Base-by-base conservation (phyloP, 2,329 filamentous ascomycete genomes). In the Alternaria panax region DNA sequence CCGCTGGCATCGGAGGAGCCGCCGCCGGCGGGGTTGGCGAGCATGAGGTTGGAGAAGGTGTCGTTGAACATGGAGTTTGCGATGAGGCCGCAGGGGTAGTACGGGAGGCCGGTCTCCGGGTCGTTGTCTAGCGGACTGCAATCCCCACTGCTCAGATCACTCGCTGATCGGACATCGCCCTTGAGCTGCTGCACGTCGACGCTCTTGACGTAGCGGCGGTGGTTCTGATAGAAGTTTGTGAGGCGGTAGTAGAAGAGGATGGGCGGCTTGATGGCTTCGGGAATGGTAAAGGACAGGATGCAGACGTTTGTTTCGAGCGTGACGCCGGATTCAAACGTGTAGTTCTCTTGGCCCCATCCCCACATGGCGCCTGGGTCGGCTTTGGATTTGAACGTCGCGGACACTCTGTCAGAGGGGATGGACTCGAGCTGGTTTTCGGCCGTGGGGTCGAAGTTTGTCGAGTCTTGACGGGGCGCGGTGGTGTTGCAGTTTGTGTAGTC, bases 221-320 rank as follows among this genome's bases (percentile, higher is more conserved):
- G 95, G 77, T 99, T 99, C 80, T 99, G 95, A 82, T 98, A 98
- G 82, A 99, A 99, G 81, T 98, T 97, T 58, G 92, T 94, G 64
- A 99, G 88, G 68, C 91, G 90, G 80, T 99, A 99, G 83, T 97
- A 99, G 79, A 98, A 88, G 62, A 94, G 86, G 11, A 99, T 91
- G 0, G 94, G 93, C 1, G 93, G 87, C 3, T 86, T 84, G 79
- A 99, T 89, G 59, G 88, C 82, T 70, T 94, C 89, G 1, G 92
- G 92, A 8, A 97, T 88, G 34, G 86, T 83, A 80, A 98, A 97
- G 62, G 87, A 84, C 56, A 99, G 79, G 30, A 85, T 85, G 84
- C 95, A 99, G 24, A 84, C 77, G 11, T 78, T 79, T 5, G 80
- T 86, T 32, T 72, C 67, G 34, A 64, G 59, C 8, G 25, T 57